Percentiles rank a stretch among this genome's conserved stretches.
phyloP scores from a whole-genome alignment of 2,329 filamentous ascomycete species.

The Aspergillus niger region DNA sequence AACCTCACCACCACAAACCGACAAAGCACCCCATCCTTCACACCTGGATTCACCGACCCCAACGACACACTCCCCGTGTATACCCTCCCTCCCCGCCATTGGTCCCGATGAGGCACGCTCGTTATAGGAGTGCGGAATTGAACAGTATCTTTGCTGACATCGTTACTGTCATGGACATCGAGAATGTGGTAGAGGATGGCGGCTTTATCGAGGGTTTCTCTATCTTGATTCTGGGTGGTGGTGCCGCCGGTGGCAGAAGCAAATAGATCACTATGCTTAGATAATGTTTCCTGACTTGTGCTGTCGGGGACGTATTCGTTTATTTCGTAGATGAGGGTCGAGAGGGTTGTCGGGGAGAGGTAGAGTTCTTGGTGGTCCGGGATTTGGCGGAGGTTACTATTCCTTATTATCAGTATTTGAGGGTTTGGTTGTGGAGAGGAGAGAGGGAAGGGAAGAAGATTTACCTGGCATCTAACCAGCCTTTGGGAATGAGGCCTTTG shows the following conservation, averaged over 20 bases:
- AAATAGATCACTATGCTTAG: slow-evolving; percentile 27
- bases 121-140: no score
- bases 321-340: slow-evolving; percentile 87
- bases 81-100: neutral
- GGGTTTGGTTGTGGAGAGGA: neutral
- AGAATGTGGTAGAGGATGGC: slow-evolving; percentile 53
- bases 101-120: neutral
- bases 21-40: slow-evolving; percentile 46
- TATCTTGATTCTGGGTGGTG: slow-evolving; percentile 36
- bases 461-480: slow-evolving; percentile 42
- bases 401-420: neutral
- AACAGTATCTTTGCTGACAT: slow-evolving; percentile 51
- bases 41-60: slow-evolving; percentile 14
- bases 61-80: slow-evolving; percentile 20
- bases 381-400: slow-evolving; percentile 39
- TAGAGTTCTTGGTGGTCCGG: slow-evolving; percentile 81
- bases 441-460: neutral
- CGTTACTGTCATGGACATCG: slow-evolving; percentile 57
- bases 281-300: slow-evolving; percentile 26
- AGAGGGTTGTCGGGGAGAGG: slow-evolving; percentile 80
- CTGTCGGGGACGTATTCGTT: slow-evolving; percentile 68
- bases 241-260: slow-evolving; percentile 48
- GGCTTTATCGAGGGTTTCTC: slow-evolving; percentile 56
- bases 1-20: slow-evolving; percentile 77
- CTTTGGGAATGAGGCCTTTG: slow-evolving; percentile 33